A percentile compares a stretch with the other conserved stretches of the same genome.
Evolutionary conservation across 352 stramenopile species (phyloP).

Genomic region (Plasmopara muralis): DNA sequence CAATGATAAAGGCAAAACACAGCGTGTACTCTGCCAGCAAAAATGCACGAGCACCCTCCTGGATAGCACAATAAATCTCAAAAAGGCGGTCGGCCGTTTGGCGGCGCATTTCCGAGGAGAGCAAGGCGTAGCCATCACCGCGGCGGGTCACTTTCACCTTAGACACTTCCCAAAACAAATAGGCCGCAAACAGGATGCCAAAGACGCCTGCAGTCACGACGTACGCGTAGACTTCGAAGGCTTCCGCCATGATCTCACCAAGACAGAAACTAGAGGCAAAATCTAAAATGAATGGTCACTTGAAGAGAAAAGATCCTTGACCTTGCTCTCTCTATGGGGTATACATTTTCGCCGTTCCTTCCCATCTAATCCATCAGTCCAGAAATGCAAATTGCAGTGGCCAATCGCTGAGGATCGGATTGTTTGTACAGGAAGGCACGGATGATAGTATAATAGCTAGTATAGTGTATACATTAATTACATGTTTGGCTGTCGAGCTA

Average conservation of each 20-base stretch:
- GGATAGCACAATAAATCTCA: constrained; percentile 95
- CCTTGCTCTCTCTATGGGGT: constrained; percentile 27
- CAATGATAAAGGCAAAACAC: constrained; percentile 94
- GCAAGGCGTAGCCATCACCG: constrained; percentile 74
- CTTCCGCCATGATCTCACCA: constrained; percentile 39
- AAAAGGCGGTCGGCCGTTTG: constrained; percentile 82
- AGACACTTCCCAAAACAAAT: constrained; percentile 85
- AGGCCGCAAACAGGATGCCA: constrained; percentile 73
- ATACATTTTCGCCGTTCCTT: constrained; percentile 30
- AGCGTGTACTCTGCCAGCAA: constrained; percentile 97
- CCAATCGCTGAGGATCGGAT: too few relatives aligned
- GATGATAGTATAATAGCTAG: too few relatives aligned
- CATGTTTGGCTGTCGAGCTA: too few relatives aligned
- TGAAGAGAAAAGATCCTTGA: constrained; percentile 16
- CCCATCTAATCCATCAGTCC: background rate
- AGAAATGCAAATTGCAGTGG: too few relatives aligned
- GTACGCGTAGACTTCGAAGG: constrained; percentile 59
- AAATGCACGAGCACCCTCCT: constrained; percentile 97
- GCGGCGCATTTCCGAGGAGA: constrained; percentile 66
- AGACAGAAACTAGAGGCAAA: constrained; percentile 40
- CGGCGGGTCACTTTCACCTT: constrained; percentile 85
- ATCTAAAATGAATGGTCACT: constrained; percentile 47
- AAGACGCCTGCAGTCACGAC: constrained; percentile 59
- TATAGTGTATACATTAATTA: too few relatives aligned
- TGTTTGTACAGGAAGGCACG: too few relatives aligned